Evolutionary conservation across 78 protist species (phyloP).

Genomic region (Guillardia theta): DNA sequence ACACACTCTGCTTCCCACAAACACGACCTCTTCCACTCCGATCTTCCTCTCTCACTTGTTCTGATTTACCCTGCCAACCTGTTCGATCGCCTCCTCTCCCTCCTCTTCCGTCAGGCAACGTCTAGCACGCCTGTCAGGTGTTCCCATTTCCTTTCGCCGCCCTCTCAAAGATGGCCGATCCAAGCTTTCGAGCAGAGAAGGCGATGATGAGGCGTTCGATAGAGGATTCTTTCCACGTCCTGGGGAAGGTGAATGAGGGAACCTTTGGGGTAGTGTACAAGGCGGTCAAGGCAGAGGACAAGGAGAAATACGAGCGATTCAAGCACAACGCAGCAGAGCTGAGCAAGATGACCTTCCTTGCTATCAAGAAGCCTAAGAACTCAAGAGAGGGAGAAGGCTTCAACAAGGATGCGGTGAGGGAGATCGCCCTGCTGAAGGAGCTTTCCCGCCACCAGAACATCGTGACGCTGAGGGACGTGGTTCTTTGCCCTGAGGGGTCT

Average conservation of each 20-base stretch:
- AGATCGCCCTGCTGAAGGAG: conserved; percentile 22
- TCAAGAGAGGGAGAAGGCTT: not conserved
- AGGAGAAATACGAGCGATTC: not conserved
- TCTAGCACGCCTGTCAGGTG: too few species aligned
- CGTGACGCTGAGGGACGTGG: not conserved
- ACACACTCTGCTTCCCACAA: too few species aligned
- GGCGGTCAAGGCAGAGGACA: not conserved
- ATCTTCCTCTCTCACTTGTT: too few species aligned
- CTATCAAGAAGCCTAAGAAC: not conserved
- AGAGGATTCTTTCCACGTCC: not conserved
- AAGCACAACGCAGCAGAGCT: not conserved
- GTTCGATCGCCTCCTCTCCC: too few species aligned
- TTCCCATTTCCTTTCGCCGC: too few species aligned
- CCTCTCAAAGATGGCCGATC: not conserved
- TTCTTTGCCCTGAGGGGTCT: not conserved
- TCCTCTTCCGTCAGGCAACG: too few species aligned
- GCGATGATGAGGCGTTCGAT: not conserved
- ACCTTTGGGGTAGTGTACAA: not conserved
- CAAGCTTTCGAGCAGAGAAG: not conserved
- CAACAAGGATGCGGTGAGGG: conserved; percentile 9
- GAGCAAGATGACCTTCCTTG: not conserved
- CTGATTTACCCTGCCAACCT: too few species aligned
- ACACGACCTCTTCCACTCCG: too few species aligned
- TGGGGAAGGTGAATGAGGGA: conserved; percentile 32
- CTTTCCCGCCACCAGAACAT: not conserved